Conservation (phyloP, 305 asterid genomes). For the Ajuga reptans region DNA sequence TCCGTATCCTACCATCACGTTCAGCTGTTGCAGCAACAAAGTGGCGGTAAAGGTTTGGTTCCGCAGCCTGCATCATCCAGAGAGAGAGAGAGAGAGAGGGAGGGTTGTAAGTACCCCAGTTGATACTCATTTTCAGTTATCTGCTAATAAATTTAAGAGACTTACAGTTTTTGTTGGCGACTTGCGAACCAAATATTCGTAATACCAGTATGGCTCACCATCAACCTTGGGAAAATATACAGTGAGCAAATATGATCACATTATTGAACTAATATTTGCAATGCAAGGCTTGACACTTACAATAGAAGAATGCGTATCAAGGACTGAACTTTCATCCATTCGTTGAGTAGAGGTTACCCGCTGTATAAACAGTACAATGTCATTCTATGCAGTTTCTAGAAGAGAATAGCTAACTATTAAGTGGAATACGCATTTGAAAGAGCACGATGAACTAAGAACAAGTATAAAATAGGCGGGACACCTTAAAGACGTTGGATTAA, state of each 20-base stretch:
- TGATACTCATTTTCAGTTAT: constrained; percentile 13
- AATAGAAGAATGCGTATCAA: constrained; percentile 74
- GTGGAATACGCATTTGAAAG: too few species aligned
- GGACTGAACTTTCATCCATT: constrained; percentile 73
- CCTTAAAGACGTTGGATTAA: too few species aligned
- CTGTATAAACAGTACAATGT: constrained; percentile 37
- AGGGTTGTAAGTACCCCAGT: not conserved
- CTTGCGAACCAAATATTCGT: constrained; percentile 81
- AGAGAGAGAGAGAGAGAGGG: constrained; percentile 18
- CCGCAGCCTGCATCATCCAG: constrained; percentile 66
- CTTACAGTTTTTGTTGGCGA: constrained; percentile 80
- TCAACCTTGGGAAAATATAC: constrained; percentile 48
- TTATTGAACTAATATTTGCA: not conserved
- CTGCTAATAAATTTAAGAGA: constrained; percentile 10
- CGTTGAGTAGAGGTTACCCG: constrained; percentile 79
- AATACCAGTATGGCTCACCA: constrained; percentile 85
- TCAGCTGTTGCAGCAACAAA: constrained; percentile 78
- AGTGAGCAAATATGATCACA: constrained; percentile 10
- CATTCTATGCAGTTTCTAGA: constrained; percentile 1
- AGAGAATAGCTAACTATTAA: not conserved
- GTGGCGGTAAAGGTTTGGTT: constrained; percentile 68
- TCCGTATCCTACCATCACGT: constrained; percentile 65
- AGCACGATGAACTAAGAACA: too few species aligned
- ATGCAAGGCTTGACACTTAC: constrained; percentile 40
- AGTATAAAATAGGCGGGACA: too few species aligned